A percentile compares a stretch with the other conserved stretches of the same genome.
phyloP scores from a whole-genome alignment of 2,329 filamentous ascomycete species.

The Alternaria sp. region DNA sequence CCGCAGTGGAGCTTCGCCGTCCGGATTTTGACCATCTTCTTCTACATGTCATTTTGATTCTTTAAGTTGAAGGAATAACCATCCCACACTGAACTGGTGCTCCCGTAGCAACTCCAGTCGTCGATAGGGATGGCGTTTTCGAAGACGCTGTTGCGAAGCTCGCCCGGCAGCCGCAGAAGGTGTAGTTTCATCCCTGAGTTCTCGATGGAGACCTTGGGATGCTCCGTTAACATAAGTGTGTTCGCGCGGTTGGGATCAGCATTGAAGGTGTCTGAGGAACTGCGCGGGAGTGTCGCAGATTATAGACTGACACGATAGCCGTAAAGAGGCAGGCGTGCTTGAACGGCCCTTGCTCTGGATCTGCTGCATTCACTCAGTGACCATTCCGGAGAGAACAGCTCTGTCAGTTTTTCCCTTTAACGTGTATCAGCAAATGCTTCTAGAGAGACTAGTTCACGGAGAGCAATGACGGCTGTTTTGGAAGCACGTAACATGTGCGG shows the following conservation, averaged over 20 bases:
- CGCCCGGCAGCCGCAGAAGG: constrained; percentile 7
- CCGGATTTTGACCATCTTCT: not conserved
- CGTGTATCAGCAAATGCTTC: not conserved
- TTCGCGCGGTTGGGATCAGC: not conserved
- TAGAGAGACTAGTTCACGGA: not conserved
- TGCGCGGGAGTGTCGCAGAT: not conserved
- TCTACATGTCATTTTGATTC: not conserved
- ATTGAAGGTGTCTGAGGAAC: not conserved
- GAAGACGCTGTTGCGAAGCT: constrained; percentile 12
- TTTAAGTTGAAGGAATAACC: not conserved
- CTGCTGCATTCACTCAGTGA: accelerated
- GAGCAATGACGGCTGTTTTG: not conserved
- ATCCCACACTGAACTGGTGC: not conserved
- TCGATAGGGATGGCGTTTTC: constrained; percentile 8
- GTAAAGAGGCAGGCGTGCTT: not conserved
- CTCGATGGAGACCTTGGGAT: not conserved
- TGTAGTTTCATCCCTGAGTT: not conserved
- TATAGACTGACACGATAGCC: not conserved
- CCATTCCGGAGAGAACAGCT: not conserved
- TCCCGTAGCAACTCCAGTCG: not conserved
- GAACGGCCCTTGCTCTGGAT: not conserved
- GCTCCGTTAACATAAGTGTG: not conserved
- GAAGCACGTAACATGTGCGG: not conserved
- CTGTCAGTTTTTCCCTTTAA: too few relatives aligned
- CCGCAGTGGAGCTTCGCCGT: not conserved